These are phyloP conservation scores for Daldinia concentrica DNA, from an alignment of 495 filamentous ascomycete species.

Conservation along the genomic window DNA sequence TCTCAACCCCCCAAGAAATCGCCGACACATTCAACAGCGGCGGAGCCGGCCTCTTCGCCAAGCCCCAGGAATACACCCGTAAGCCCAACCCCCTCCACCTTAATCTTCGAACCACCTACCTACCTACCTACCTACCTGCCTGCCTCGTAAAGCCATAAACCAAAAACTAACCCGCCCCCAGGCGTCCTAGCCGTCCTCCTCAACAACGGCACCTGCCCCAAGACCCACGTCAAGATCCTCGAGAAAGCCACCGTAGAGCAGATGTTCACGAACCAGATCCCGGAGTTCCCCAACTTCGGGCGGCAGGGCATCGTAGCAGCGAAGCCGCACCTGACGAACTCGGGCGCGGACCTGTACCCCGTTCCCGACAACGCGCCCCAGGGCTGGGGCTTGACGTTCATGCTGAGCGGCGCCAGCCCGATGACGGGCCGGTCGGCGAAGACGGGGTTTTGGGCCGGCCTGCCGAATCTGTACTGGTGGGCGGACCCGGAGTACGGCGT, in stretches of 20 bases:
- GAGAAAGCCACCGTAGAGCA: conserved; percentile 59
- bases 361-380: conserved; percentile 59
- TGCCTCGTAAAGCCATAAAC: too few species aligned
- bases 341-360: conserved; percentile 59
- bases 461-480: conserved; percentile 71
- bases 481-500: conserved; percentile 66
- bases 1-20: conserved; percentile 45
- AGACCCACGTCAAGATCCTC: conserved; percentile 59
- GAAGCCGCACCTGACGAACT: conserved; percentile 62
- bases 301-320: conserved; percentile 55
- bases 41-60: conserved; percentile 65
- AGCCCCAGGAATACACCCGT: conserved; percentile 66
- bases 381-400: conserved; percentile 69
- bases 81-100: conserved; percentile 30
- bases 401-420: conserved; percentile 52
- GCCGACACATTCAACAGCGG: conserved; percentile 60
- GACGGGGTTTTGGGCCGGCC: conserved; percentile 66
- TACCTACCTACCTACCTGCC: too few species aligned
- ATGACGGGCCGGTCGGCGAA: conserved; percentile 59
- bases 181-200: conserved; percentile 55
- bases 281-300: conserved; percentile 60
- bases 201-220: conserved; percentile 61
- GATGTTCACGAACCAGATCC: conserved; percentile 71
- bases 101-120: too few species aligned
- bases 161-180: not conserved